phyloP scores from a whole-genome alignment of 2,329 filamentous ascomycete genomes.

The Xylariaceae sp. region DNA sequence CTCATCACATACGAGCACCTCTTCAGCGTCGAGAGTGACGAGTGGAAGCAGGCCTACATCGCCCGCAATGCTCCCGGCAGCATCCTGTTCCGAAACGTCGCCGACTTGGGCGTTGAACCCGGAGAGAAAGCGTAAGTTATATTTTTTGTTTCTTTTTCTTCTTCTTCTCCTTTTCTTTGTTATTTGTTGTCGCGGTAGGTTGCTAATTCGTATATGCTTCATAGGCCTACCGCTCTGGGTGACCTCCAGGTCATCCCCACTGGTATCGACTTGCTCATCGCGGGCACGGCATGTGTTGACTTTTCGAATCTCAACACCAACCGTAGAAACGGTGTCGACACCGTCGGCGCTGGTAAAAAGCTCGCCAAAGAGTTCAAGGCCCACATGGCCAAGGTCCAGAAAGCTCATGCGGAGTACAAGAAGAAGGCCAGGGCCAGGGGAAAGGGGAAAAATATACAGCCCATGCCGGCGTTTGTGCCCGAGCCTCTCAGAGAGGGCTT shows the following conservation, averaged over 20 bases:
- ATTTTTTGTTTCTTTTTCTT: no score
- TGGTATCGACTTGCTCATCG: slow-evolving; percentile 59
- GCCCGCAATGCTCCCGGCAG: slow-evolving; percentile 49
- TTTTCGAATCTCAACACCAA: slow-evolving; percentile 59
- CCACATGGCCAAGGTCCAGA: neutral
- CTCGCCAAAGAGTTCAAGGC: slow-evolving; percentile 40
- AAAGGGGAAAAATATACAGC: neutral
- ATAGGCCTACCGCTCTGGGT: slow-evolving; percentile 59
- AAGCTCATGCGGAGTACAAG: neutral
- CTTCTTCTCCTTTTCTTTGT: neutral
- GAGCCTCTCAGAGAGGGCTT: slow-evolving; percentile 16
- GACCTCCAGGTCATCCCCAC: slow-evolving; percentile 50
- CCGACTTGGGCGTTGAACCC: slow-evolving; percentile 45
- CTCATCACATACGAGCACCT: slow-evolving; percentile 46
- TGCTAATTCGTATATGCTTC: slow-evolving; percentile 9
- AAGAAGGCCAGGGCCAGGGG: neutral
- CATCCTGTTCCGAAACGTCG: slow-evolving; percentile 54
- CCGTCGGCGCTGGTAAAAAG: slow-evolving; percentile 28
- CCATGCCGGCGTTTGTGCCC: no score
- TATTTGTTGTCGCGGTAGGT: neutral
- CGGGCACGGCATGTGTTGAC: slow-evolving; percentile 72
- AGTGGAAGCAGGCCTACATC: slow-evolving; percentile 61
- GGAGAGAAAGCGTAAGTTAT: slow-evolving; percentile 41
- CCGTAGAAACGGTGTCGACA: slow-evolving; percentile 35
- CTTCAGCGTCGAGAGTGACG: slow-evolving; percentile 59